Evolutionary conservation across 2,329 filamentous ascomycete species (phyloP).

Genomic region (Diaporthe batatas): DNA sequence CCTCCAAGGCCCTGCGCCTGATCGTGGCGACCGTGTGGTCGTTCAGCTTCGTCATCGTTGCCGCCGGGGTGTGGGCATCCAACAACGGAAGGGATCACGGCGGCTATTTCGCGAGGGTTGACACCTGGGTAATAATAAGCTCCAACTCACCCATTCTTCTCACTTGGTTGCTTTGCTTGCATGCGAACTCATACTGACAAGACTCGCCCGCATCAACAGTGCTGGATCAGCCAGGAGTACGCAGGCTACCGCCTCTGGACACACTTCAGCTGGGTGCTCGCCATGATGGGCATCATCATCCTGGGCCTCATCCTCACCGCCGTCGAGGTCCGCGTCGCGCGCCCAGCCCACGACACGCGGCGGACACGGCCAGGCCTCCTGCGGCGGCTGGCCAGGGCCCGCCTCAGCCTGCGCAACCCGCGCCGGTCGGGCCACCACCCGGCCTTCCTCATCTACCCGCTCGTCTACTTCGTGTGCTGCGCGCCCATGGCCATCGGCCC

Average conservation of each 20-base stretch:
- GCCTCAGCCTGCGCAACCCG: constrained; percentile 17
- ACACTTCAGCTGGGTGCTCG: constrained; percentile 34
- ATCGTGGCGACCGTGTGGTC: constrained; percentile 28
- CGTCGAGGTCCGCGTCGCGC: constrained; percentile 1
- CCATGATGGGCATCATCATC: constrained; percentile 31
- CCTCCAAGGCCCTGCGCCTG: constrained; percentile 15
- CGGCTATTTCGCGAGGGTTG: constrained; percentile 30
- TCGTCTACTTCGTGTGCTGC: constrained; percentile 32
- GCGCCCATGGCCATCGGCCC: constrained; percentile 35
- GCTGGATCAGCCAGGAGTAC: constrained; percentile 37
- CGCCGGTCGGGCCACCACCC: constrained; percentile 28
- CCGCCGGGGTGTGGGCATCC: constrained; percentile 20
- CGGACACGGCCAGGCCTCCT: not conserved
- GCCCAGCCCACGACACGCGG: too few relatives aligned
- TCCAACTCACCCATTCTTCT: fast-evolving
- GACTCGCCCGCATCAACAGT: not conserved
- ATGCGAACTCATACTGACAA: not conserved
- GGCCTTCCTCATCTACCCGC: constrained; percentile 35
- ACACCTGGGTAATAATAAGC: constrained; percentile 17
- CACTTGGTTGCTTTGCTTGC: fast-evolving
- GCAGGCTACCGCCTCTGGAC: constrained; percentile 32
- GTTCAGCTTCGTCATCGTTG: constrained; percentile 34
- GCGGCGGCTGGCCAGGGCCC: not conserved
- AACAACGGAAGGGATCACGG: constrained; percentile 28
- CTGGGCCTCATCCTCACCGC: not conserved